A percentile compares a stretch with the other conserved stretches of the same genome.
Evolutionary conservation across 345 rosid species (phyloP).

Genomic region (Turnera subulata): DNA sequence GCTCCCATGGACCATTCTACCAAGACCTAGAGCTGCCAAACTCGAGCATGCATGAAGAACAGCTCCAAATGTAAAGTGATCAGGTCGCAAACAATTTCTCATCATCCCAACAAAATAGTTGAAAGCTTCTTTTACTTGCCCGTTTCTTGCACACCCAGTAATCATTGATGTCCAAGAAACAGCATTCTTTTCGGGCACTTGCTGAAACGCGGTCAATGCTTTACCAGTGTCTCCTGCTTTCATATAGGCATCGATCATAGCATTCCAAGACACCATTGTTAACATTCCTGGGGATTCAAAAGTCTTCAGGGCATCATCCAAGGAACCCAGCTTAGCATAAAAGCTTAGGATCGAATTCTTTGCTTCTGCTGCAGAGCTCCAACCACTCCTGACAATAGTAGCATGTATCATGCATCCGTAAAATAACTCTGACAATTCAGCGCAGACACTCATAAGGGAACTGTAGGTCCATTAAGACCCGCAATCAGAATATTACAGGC

Average conservation of each 20-base stretch:
- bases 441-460: conserved; percentile 55
- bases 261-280: conserved; percentile 67
- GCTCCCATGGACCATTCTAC: conserved; percentile 68
- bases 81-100: conserved; percentile 29
- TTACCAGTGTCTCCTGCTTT: conserved; percentile 59
- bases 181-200: no score
- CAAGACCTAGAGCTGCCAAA: conserved; percentile 51
- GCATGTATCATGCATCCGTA: conserved; percentile 54
- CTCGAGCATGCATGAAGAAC: conserved; percentile 71
- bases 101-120: no score
- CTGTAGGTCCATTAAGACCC: conserved; percentile 70
- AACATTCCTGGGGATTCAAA: conserved; percentile 39
- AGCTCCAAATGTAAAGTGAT: conserved; percentile 57
- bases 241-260: conserved; percentile 65
- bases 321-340: conserved; percentile 52
- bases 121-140: no score
- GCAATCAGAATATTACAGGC: conserved; percentile 82
- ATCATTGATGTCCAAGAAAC: no score
- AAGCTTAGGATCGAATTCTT: conserved; percentile 65
- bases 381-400: conserved; percentile 57
- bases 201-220: no score
- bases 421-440: conserved; percentile 40
- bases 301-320: no score
- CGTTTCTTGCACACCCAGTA: no score
- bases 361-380: conserved; percentile 58